Base-by-base conservation (phyloP, 192 early-diverging fungal genomes). In the Gigaspora rosea region DNA sequence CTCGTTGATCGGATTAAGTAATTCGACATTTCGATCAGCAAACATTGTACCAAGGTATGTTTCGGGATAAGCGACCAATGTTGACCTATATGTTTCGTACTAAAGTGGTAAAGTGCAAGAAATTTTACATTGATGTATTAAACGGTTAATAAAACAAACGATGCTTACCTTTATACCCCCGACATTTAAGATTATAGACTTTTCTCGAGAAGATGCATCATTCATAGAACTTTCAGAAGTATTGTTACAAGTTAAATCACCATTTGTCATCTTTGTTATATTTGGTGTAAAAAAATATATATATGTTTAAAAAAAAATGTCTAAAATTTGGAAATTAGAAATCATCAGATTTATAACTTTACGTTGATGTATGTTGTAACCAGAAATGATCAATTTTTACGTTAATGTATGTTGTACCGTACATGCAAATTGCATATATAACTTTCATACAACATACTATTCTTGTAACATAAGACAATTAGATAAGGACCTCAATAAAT, bases 41-140 rank as follows among this genome's bases (percentile, higher is more conserved):
- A 71, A 71, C 70, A 71, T 71, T 71, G 70, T 71, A 5, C 70
- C 70, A 35, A 71, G 52, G 5, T 54, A 36, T 54, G 70, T 54
- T 5, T 51, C 32, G 0, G 70, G 70, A 71, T 54, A 56, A 16
- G 52, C 4, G 5, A 33, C 3, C 18, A 71, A 50, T 8, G 70
- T 71, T 36, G 70, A 71, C 9, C 52, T 50, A 35, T 50, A 51
- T 71, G 70, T 71, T 41, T 71, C 70, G 12, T 71, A 71, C 70
- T 71, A 71, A 35, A 27, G 27, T 13, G 15, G 33, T 10, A 33
- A 32, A 33, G 52, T 52, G 18, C 13, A 54, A 20, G 7, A 11
- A 48, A 22, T 69, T 50, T 47, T 32, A 33, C 4, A 66, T 47
- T 41, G 41, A 46, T 6, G 13, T 66, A 15, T 33, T 35, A 63